A percentile compares a stretch with the other conserved stretches of the same genome.
phyloP scores from a whole-genome alignment of 257 asterid genomes.

The Plantago ovata region DNA sequence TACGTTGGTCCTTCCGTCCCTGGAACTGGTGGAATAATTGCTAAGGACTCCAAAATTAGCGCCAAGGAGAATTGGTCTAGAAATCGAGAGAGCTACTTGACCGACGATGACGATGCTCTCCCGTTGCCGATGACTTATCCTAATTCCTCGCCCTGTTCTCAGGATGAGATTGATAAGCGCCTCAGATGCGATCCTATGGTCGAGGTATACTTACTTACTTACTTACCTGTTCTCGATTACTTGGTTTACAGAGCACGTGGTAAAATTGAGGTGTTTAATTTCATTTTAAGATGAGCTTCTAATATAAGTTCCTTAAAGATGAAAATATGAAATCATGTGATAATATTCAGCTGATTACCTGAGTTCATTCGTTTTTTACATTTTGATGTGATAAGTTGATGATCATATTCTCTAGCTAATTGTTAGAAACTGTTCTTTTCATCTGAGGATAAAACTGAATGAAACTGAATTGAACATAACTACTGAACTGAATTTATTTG shows the following conservation, averaged over 20 bases:
- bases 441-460: no score
- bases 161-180: constrained; percentile 63
- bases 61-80: constrained; percentile 84
- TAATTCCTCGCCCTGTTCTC: constrained; percentile 51
- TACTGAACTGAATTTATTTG: no score
- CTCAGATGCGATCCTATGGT: constrained; percentile 62
- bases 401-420: no score
- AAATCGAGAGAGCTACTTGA: constrained; percentile 67
- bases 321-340: no score
- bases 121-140: constrained; percentile 92
- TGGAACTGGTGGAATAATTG: constrained; percentile 19
- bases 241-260: neutral
- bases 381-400: no score
- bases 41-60: constrained; percentile 39
- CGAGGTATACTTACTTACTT: constrained; percentile 33
- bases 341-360: no score
- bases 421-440: no score
- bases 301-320: no score
- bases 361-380: no score
- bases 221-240: neutral
- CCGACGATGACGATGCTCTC: constrained; percentile 62
- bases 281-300: no score
- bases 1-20: constrained; percentile 20
- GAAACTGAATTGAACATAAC: no score
- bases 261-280: no score